Evolutionary conservation across 352 stramenopile species (phyloP).

Genomic region (Blastocystis hominis): DNA sequence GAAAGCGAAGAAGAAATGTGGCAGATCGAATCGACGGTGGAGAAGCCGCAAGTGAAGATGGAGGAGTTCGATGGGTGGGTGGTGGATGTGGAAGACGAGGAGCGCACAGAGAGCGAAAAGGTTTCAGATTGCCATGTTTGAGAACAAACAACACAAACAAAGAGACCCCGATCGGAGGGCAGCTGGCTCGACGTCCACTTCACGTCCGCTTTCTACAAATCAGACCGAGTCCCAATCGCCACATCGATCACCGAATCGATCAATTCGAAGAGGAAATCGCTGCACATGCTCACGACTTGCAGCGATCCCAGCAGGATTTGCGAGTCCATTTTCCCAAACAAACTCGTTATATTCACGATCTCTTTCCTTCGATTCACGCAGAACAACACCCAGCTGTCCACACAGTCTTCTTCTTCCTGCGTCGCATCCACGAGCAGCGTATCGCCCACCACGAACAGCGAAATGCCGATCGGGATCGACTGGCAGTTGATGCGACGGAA

Average conservation of each 20-base stretch:
- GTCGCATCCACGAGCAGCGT: conserved; percentile 26
- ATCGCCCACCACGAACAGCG: background rate
- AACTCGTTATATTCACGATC: conserved; percentile 1
- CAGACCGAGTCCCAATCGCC: background rate
- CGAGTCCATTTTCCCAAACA: background rate
- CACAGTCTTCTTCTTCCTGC: conserved; percentile 9
- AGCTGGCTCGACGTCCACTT: background rate
- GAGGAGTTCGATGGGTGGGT: background rate
- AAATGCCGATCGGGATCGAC: conserved; percentile 11
- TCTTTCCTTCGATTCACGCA: conserved; percentile 38
- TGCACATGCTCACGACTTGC: conserved; percentile 13
- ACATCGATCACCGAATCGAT: conserved; percentile 15
- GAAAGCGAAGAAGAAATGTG: background rate
- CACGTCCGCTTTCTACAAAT: background rate
- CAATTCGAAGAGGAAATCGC: background rate
- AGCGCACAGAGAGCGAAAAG: background rate
- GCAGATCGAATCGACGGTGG: background rate
- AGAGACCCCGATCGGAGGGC: conserved; percentile 8
- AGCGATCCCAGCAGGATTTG: background rate
- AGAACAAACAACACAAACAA: conserved; percentile 39
- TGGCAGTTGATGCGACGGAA: background rate
- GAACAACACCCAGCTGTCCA: background rate
- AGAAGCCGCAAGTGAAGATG: background rate
- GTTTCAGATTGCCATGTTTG: background rate
- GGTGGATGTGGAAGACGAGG: background rate